A percentile compares a stretch with the other conserved stretches of the same genome.
phyloP scores from a whole-genome alignment of 2,329 filamentous ascomycete species.

The Emmonsiellopsis sp. region DNA sequence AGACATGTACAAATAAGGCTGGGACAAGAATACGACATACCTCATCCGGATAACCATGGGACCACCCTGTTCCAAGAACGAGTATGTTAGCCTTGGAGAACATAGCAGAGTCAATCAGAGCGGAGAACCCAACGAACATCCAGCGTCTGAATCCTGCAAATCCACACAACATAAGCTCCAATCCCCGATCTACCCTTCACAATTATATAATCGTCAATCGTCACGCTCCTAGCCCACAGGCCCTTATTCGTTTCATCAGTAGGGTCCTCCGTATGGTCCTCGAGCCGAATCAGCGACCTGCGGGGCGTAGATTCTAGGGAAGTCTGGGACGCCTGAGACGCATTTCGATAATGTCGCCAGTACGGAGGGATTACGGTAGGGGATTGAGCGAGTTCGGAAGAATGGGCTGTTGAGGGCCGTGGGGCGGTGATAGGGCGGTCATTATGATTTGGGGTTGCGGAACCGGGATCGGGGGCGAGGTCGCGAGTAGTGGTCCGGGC shows the following conservation, averaged over 20 bases:
- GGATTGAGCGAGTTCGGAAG: background rate
- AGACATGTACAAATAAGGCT: no score
- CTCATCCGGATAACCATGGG: constrained; percentile 52
- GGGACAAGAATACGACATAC: constrained; percentile 21
- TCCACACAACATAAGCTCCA: constrained; percentile 95
- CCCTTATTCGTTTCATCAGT: constrained; percentile 46
- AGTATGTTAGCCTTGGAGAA: constrained; percentile 13
- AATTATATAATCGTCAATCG: constrained; percentile 53
- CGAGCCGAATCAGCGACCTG: constrained; percentile 41
- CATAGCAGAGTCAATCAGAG: background rate
- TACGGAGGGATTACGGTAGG: constrained; percentile 31
- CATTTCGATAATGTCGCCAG: constrained; percentile 35
- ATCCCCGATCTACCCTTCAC: constrained; percentile 50
- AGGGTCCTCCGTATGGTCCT: constrained; percentile 54
- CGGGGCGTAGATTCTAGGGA: constrained; percentile 23
- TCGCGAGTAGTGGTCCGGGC: background rate
- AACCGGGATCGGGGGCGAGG: background rate
- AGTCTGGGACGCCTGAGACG: constrained; percentile 31
- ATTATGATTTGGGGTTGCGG: background rate
- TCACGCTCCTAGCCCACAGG: constrained; percentile 54
- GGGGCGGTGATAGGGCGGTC: background rate
- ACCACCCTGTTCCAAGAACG: constrained; percentile 34
- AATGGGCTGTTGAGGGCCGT: background rate
- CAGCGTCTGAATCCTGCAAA: constrained; percentile 76
- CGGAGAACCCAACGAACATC: constrained; percentile 47